Evolutionary conservation across 2,329 filamentous ascomycete genomes (phyloP).

Genomic region (Pseudocercospora musae): DNA sequence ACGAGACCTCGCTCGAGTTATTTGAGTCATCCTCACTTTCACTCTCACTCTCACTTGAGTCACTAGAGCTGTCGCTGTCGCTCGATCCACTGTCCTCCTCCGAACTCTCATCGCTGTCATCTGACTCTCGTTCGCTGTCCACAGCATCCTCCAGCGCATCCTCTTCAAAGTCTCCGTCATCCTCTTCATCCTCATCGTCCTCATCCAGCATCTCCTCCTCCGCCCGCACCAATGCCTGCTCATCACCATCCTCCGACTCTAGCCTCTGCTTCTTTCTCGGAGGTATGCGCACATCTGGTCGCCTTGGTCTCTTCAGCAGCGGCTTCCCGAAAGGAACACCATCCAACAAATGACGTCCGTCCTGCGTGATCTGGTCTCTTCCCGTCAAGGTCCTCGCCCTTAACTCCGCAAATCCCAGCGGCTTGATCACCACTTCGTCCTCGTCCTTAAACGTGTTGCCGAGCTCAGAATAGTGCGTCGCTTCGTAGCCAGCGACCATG

Average conservation of each 20-base stretch:
- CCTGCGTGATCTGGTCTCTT: slow-evolving; percentile 72
- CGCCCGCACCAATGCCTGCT: slow-evolving; percentile 25
- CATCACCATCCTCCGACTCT: slow-evolving; percentile 17
- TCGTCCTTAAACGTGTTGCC: slow-evolving; percentile 71
- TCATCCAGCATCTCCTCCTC: slow-evolving; percentile 37
- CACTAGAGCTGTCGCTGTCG: slow-evolving; percentile 19
- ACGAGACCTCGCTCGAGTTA: slow-evolving; percentile 14
- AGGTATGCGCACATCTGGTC: slow-evolving; percentile 38
- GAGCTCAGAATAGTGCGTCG: slow-evolving; percentile 77
- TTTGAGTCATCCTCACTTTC: slow-evolving; percentile 18
- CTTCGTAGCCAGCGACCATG: slow-evolving; percentile 76
- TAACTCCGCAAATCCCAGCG: slow-evolving; percentile 71
- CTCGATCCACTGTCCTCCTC: slow-evolving; percentile 17
- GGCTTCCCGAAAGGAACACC: slow-evolving; percentile 80
- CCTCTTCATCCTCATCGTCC: slow-evolving; percentile 22
- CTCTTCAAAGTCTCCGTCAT: slow-evolving; percentile 22
- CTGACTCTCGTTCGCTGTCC: slow-evolving; percentile 11
- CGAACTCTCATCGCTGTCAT: slow-evolving; percentile 8
- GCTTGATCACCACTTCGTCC: slow-evolving; percentile 78
- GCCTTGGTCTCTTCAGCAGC: slow-evolving; percentile 53
- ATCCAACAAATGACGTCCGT: slow-evolving; percentile 79
- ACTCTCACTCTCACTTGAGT: slow-evolving; percentile 20
- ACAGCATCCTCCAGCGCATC: slow-evolving; percentile 20
- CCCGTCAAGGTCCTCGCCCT: slow-evolving; percentile 70
- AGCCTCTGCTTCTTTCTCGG: slow-evolving; percentile 32